Evolutionary conservation across 192 early-diverging fungal species (phyloP), one percentile per base, ranked within the genome.

Genomic region (Coemansia sp.): DNA sequence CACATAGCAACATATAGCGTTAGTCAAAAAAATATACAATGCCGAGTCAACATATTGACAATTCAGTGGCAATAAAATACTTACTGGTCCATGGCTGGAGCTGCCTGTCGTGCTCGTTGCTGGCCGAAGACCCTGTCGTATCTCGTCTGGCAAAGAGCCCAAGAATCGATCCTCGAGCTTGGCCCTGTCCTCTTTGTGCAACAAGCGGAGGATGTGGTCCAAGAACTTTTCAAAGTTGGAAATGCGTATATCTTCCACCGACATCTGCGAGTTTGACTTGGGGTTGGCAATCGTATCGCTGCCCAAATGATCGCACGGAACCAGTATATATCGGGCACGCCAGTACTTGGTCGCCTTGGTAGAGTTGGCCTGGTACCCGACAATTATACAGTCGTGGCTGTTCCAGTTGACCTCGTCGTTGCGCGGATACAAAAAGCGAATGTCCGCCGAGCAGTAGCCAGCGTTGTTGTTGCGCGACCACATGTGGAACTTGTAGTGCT

Each of bases 361-460:
- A 55, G 95, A 82, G 27, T 90, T 90, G 31, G 93, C 89, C 70
- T 92, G 90, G 66, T 94, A 92, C 39, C 96, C 96, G 20, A 92
- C 86, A n/a, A 97, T 90, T 31, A 96, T 80, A 62, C 92, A 91
- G 78, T 99, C 97, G 31, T 97, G 83, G 47, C 91, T 93, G 70
- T 97, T 99, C 97, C 97, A 99, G 39, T 92, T 91, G 76, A 96
- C 95, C 47, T 89, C 85, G 5, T 89, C 78, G 22, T 92, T 68
- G 12, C 77, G 77, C 16, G 97, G 91, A 78, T 98, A 97, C 6
- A 69, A 64, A 65, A 99, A 99, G 1, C 68, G 79, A 15, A 92
- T 77, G 0, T 65, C 70, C 34, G 89, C 77, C 1, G 80, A 70
- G 52, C 75, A 46, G 73, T 96, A 99, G 4, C 75, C 81, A 16